phyloP scores from a whole-genome alignment of 1,284 basidiomycete species.

The Takashimella tepidaria region DNA sequence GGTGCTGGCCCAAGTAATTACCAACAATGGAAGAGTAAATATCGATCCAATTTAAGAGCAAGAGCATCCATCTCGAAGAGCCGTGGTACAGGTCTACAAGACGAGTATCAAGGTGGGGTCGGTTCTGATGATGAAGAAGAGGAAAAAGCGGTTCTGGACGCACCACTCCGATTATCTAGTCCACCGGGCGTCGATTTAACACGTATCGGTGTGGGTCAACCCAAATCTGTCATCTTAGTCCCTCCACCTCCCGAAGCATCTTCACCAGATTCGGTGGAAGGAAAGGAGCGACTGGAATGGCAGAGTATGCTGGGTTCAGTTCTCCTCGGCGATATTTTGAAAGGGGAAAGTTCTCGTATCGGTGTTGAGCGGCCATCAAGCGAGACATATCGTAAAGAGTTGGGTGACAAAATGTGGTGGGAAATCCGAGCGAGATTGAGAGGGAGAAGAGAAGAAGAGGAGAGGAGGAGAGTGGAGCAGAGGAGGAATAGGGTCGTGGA shows the following conservation, averaged over 20 bases:
- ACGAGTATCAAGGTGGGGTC: slow-evolving; percentile 16
- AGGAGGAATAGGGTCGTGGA: slow-evolving; percentile 74
- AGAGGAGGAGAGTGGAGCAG: slow-evolving; percentile 74
- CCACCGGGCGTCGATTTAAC: slow-evolving; percentile 1
- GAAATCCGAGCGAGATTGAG: slow-evolving; percentile 82
- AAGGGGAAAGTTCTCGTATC: slow-evolving; percentile 86
- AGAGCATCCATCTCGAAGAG: neutral
- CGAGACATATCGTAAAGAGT: slow-evolving; percentile 62
- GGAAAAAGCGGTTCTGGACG: neutral
- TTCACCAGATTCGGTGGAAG: slow-evolving; percentile 51
- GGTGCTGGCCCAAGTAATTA: slow-evolving; percentile 7
- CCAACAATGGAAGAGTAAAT: slow-evolving; percentile 11
- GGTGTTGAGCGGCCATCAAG: slow-evolving; percentile 61
- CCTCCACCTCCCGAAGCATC: slow-evolving; percentile 14
- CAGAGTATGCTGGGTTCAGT: slow-evolving; percentile 90
- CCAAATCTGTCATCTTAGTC: slow-evolving; percentile 13
- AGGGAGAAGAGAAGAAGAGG: slow-evolving; percentile 73
- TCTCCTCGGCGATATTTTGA: slow-evolving; percentile 84
- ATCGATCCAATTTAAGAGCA: slow-evolving; percentile 1
- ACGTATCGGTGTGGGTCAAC: slow-evolving; percentile 13
- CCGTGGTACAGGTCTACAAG: too few species aligned
- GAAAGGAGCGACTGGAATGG: slow-evolving; percentile 84
- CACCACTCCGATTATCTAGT: neutral
- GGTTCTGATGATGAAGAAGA: slow-evolving; percentile 18
- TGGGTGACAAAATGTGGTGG: slow-evolving; percentile 72